A percentile compares a stretch with the other conserved stretches of the same genome.
These are phyloP conservation scores for Coffea humblotiana DNA, from an alignment of 305 asterid species.

Conservation along the genomic window DNA sequence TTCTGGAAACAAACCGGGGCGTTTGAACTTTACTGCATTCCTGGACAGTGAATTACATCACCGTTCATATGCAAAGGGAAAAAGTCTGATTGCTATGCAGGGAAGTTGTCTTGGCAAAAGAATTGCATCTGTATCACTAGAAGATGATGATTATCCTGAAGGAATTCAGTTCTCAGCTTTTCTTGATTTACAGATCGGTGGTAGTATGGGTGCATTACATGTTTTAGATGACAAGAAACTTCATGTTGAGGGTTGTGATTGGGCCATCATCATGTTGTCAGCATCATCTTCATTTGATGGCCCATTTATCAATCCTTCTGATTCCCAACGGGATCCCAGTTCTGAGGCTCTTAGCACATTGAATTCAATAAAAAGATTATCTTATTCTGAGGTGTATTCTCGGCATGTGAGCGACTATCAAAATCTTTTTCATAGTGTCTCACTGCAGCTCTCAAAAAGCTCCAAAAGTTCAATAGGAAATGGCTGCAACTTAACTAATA, in stretches of 20 bases:
- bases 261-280: slow-evolving; percentile 59
- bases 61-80: slow-evolving; percentile 41
- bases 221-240: slow-evolving; percentile 54
- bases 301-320: slow-evolving; percentile 56
- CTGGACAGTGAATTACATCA: slow-evolving; percentile 66
- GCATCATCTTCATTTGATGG: slow-evolving; percentile 78
- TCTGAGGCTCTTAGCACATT: slow-evolving; percentile 42
- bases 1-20: slow-evolving; percentile 50
- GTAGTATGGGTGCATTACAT: slow-evolving; percentile 28
- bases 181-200: slow-evolving; percentile 66
- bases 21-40: slow-evolving; percentile 47
- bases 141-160: slow-evolving; percentile 36
- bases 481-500: slow-evolving; percentile 7
- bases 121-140: slow-evolving; percentile 31
- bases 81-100: slow-evolving; percentile 55
- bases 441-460: slow-evolving; percentile 54
- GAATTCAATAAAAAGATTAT: slow-evolving; percentile 44
- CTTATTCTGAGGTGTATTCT: slow-evolving; percentile 58
- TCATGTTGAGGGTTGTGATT: slow-evolving; percentile 51
- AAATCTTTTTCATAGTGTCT: slow-evolving; percentile 66
- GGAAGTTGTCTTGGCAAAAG: slow-evolving; percentile 62
- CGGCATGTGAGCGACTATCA: slow-evolving; percentile 75
- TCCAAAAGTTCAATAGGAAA: slow-evolving; percentile 17
- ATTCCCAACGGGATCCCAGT: slow-evolving; percentile 54
- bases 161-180: slow-evolving; percentile 66